phyloP scores from a whole-genome alignment of 805 yeast species.

The Barnettozyma wickerhamii region DNA sequence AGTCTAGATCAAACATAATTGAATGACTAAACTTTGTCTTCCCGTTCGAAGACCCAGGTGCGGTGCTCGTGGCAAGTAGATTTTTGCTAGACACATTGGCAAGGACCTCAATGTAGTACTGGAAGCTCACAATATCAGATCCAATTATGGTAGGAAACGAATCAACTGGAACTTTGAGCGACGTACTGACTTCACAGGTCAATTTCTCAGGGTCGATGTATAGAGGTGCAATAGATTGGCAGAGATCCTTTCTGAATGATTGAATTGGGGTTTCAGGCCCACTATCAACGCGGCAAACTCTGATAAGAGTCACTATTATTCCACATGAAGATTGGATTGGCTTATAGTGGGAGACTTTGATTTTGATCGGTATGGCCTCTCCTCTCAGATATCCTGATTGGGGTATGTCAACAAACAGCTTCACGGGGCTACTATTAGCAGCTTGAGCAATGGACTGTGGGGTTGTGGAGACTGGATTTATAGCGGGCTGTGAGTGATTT shows the following conservation, averaged over 20 bases:
- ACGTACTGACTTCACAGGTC: constrained; percentile 53
- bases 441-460: constrained; percentile 2
- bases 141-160: constrained; percentile 80
- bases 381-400: constrained; percentile 75
- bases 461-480: background rate
- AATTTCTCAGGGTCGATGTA: constrained; percentile 68
- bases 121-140: constrained; percentile 69
- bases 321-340: constrained; percentile 68
- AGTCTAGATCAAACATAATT: constrained; percentile 23
- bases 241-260: constrained; percentile 76
- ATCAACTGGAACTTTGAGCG: constrained; percentile 73
- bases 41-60: constrained; percentile 23
- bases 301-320: constrained; percentile 69
- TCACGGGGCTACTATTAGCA: constrained; percentile 26
- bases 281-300: constrained; percentile 70
- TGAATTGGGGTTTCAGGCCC: constrained; percentile 47
- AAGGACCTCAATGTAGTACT: constrained; percentile 78
- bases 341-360: constrained; percentile 65
- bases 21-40: constrained; percentile 20
- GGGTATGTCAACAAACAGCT: constrained; percentile 43
- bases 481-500: constrained; percentile 2
- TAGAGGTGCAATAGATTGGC: constrained; percentile 72
- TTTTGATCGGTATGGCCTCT: constrained; percentile 69
- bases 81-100: constrained; percentile 71
- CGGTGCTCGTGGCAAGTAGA: constrained; percentile 23